Percentiles rank a stretch among this genome's conserved stretches.
These are phyloP conservation scores for Vigna radiata DNA, from an alignment of 306 rosid genomes.

Conservation along the genomic window DNA sequence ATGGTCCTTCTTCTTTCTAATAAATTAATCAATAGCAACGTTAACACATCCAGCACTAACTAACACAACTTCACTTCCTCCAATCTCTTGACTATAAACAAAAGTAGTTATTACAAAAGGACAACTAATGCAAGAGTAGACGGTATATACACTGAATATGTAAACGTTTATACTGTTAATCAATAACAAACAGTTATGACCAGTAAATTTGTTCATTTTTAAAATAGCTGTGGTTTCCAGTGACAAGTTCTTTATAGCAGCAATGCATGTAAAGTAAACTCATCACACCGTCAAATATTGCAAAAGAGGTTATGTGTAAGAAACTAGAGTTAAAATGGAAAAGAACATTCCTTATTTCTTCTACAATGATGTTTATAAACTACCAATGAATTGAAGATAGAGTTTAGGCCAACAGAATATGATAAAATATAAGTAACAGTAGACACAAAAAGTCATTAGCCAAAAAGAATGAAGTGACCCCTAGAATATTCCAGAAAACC, in stretches of 20 bases:
- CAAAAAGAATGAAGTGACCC: neutral
- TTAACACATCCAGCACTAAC: constrained; percentile 1
- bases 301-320: constrained; percentile 3
- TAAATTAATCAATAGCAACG: constrained; percentile 7
- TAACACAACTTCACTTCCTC: neutral
- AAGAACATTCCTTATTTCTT: neutral
- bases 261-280: neutral
- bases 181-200: neutral
- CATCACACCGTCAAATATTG: constrained; percentile 9
- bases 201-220: neutral
- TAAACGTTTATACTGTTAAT: neutral
- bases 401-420: constrained; percentile 1
- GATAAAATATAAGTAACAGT: constrained; percentile 8
- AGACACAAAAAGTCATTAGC: neutral
- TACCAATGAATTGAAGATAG: neutral
- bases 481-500: neutral
- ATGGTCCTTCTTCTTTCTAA: constrained; percentile 18
- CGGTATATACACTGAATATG: neutral
- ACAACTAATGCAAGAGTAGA: neutral
- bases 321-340: constrained; percentile 12
- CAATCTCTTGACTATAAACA: neutral
- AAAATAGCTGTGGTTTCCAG: neutral
- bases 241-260: neutral
- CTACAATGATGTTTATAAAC: neutral
- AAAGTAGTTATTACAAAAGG: constrained; percentile 1